A percentile compares a stretch with the other conserved stretches of the same genome.
phyloP scores from a whole-genome alignment of 2,329 filamentous ascomycete species.

The Dothideomycetes sp. region DNA sequence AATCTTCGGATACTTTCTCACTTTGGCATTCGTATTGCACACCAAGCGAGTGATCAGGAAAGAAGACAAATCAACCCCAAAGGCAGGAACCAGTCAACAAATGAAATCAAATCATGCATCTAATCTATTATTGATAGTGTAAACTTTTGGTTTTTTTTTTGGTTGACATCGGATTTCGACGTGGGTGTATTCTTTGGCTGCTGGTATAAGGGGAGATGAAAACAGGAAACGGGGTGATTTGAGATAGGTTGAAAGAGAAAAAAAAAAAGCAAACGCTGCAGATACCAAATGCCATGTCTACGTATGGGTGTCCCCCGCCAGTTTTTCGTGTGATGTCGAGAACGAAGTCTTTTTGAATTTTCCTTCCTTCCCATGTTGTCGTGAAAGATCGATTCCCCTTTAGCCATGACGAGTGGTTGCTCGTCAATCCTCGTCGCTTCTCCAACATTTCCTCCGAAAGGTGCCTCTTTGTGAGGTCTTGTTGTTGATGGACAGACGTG shows the following conservation, averaged over 20 bases:
- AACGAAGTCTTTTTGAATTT: constrained; percentile 8
- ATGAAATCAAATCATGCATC: no score
- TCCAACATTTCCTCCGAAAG: not conserved
- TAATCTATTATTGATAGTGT: not conserved
- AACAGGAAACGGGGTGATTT: no score
- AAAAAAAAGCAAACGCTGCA: constrained; percentile 13
- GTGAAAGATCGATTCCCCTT: constrained; percentile 8
- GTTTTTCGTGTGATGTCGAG: not conserved
- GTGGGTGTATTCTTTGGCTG: not conserved
- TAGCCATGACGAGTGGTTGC: constrained; percentile 10
- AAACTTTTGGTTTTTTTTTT: no score
- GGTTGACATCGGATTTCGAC: no score
- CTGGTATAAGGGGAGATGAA: not conserved
- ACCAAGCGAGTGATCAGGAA: no score
- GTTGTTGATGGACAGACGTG: constrained; percentile 8
- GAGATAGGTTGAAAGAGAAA: not conserved
- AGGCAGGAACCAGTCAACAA: no score
- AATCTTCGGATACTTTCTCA: no score
- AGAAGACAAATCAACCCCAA: no score
- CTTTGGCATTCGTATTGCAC: no score
- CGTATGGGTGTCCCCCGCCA: not conserved
- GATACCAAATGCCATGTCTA: constrained; percentile 11
- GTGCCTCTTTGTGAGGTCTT: not conserved
- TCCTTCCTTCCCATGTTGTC: constrained; percentile 5
- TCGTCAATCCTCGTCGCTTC: not conserved